These are phyloP conservation scores for Pseudoturritis turrita DNA, from an alignment of 345 rosid species.

Conservation along the genomic window DNA sequence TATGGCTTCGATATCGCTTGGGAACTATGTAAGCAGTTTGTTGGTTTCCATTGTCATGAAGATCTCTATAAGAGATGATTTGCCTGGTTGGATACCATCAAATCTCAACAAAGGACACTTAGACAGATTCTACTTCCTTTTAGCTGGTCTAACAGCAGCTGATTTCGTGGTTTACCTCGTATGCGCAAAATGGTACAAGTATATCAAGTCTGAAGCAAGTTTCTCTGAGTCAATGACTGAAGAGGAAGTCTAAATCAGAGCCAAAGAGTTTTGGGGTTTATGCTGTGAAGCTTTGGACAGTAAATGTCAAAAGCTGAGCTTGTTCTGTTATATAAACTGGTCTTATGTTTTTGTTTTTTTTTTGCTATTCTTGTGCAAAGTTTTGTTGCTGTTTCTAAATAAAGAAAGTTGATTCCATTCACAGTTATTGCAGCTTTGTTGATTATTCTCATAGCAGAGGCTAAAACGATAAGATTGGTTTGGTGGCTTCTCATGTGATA, in stretches of 20 bases:
- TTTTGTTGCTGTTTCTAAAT: conserved; percentile 8
- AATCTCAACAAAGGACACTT: conserved; percentile 89
- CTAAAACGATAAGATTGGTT: neutral
- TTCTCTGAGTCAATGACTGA: conserved; percentile 8
- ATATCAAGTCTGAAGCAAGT: conserved; percentile 53
- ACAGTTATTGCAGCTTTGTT: neutral
- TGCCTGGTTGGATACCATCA: conserved; percentile 95
- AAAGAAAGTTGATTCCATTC: conserved; percentile 15
- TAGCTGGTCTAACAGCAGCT: conserved; percentile 68
- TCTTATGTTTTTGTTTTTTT: neutral
- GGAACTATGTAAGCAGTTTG: conserved; percentile 90
- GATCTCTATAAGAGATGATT: conserved; percentile 55
- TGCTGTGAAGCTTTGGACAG: conserved; percentile 28
- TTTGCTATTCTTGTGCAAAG: conserved; percentile 9
- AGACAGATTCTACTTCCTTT: conserved; percentile 82
- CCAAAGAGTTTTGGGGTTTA: neutral
- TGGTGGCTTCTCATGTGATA: neutral
- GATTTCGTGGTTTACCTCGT: conserved; percentile 60
- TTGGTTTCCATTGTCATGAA: conserved; percentile 75
- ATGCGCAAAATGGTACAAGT: conserved; percentile 76
- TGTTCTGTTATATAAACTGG: conserved; percentile 8
- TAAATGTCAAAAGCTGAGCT: conserved; percentile 26
- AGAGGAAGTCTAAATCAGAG: conserved; percentile 21
- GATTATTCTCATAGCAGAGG: neutral
- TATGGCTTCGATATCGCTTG: conserved; percentile 92